These are phyloP conservation scores for Shiraia sp. DNA, from an alignment of 2,329 filamentous ascomycete species.

Conservation along the genomic window DNA sequence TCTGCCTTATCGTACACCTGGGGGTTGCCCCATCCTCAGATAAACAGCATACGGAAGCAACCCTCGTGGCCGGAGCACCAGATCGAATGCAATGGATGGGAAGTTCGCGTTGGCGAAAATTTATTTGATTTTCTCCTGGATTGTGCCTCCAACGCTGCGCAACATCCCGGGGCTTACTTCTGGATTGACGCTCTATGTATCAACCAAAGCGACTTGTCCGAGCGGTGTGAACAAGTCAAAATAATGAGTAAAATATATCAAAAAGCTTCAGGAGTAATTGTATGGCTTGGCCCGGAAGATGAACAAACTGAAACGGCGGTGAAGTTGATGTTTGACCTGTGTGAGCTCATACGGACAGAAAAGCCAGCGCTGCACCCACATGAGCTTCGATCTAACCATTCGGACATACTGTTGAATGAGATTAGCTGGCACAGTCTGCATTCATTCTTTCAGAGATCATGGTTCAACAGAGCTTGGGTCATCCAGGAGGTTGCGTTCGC, in stretches of 20 bases:
- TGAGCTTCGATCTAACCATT: not conserved
- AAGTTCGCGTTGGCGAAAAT: conserved; percentile 9
- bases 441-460: conserved; percentile 10
- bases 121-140: conserved; percentile 17
- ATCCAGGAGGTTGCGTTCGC: conserved; percentile 19
- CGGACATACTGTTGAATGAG: conserved; percentile 1
- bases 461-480: conserved; percentile 17
- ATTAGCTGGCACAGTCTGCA: conserved; percentile 11
- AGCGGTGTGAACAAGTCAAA: conserved; percentile 10
- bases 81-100: conserved; percentile 12
- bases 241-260: conserved; percentile 15
- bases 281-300: conserved; percentile 19
- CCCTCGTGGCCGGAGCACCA: not conserved
- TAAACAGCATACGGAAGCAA: not conserved
- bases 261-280: conserved; percentile 3
- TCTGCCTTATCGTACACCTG: conserved; percentile 23
- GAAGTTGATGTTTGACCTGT: conserved; percentile 5
- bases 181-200: conserved; percentile 22
- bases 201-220: conserved; percentile 3
- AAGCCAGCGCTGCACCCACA: conserved; percentile 3
- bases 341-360: not conserved
- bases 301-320: conserved; percentile 9
- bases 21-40: conserved; percentile 8
- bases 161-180: not conserved
- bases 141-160: not conserved